Evolutionary conservation across 1,139 yeast genomes (phyloP), one percentile per base, ranked within the genome.

Genomic region (Scheffersomyces stambukii): DNA sequence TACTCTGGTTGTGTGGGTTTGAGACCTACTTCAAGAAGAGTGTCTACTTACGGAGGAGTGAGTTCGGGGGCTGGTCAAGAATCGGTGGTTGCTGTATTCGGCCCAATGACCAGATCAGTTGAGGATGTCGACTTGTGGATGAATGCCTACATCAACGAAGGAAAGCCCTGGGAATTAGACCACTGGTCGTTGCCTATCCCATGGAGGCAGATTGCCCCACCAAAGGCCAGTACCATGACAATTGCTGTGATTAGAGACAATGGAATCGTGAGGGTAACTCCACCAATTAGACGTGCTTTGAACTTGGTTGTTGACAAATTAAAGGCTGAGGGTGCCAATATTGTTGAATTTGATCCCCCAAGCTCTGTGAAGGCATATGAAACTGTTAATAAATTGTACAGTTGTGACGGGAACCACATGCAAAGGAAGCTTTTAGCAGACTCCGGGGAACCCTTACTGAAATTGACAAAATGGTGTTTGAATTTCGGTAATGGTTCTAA

Each of bases 131-230:
- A 75, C 17, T 72, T 70, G 38, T 74, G 81, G 56, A 68, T 80
- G 63, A 73, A 72, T 32, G 40, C 60, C 15, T 77, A 74, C 45
- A 58, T 78, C 35, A 75, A 75, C 43, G 62, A 63, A 14, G 85
- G 85, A 35, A 62, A 78, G 49, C 89, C 91, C 13, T 81, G 89
- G 88, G 60, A 66, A 25, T 56, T 57, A 27, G 93, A 83, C 52
- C 71, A 73, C 35, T 60, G 66, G 32, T 55, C 65, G 29, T 53
- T 75, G 28, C 77, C 75, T 30, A 47, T 77, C 37, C 81, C 81
- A 13, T 82, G 91, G 89, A 67, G 74, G 47, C 55, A 66, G 12
- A 73, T 72, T 4, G 60, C 57, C 5, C 48, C 46, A 15, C 78
- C 78, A 5, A 48, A 52, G 12, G 62, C 77, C 25, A 39, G 44